Evolutionary conservation across 495 filamentous ascomycete species (phyloP).

Genomic region (Talaromyces proteolyticus): DNA sequence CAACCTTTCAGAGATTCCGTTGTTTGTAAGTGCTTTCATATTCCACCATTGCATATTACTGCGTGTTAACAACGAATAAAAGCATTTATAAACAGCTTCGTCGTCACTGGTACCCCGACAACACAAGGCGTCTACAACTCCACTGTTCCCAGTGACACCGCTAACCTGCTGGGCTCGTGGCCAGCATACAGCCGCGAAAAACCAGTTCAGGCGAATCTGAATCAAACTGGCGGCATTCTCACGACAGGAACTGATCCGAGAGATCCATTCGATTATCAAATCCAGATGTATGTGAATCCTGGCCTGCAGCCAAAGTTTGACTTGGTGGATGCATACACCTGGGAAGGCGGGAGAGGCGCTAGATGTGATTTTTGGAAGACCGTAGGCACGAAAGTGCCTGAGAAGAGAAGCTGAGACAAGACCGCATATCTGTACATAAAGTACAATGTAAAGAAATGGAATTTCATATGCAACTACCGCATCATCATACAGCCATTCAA

Average conservation of each 20-base stretch:
- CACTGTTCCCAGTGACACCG: neutral
- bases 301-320: constrained; percentile 43
- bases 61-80: no score
- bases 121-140: neutral
- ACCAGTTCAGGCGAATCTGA: constrained; percentile 44
- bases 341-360: constrained; percentile 52
- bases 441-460: no score
- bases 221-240: constrained; percentile 44
- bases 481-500: no score
- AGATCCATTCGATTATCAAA: neutral
- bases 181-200: constrained; percentile 22
- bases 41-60: no score
- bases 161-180: constrained; percentile 12
- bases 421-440: no score
- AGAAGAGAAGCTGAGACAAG: neutral
- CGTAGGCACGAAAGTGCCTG: constrained; percentile 21
- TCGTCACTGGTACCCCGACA: neutral
- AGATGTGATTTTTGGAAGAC: constrained; percentile 53
- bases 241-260: neutral
- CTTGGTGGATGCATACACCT: constrained; percentile 40
- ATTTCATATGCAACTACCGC: no score
- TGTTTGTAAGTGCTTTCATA: neutral
- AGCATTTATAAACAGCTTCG: constrained; percentile 5
- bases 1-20: neutral
- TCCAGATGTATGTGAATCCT: constrained; percentile 17